Evolutionary conservation across 495 filamentous ascomycete genomes (phyloP), one percentile per base, ranked within the genome.

Genomic region (Xylaria flabelliformis): DNA sequence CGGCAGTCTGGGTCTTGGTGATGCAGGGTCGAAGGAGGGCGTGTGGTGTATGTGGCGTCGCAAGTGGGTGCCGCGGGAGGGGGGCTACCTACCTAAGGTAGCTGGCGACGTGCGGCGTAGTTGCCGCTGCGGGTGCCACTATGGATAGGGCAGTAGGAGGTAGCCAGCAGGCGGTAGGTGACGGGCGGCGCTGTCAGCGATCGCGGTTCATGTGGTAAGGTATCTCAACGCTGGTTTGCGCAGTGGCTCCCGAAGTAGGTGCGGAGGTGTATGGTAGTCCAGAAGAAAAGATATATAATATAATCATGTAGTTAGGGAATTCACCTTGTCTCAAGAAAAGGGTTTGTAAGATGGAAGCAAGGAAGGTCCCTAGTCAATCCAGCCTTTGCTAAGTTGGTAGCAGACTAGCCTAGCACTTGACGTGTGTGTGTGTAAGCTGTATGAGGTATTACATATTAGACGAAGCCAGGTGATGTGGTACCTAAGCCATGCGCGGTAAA

Each of bases 21-120:
- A 64, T 64, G 62, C 62, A 64, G 41, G 62, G 62, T 64, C 62
- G 62, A 48, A 46, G 62, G 36, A 48, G 62, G 41, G 42, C 62
- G 19, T 8, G n/a, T 29, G 32, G 34, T 61, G 53, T 39, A 13
- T 21, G 58, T 34, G 34, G 58, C 8, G 58, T 61, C 17, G 32
- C 39, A 3, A 21, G 32, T 10, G 34, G 17, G 32, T n/a, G 46
- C 42, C 19, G 46, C 17, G 46, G 46, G 46, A 50, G 46, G 46
- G 13, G 15, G 17, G 46, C 46, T 51, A n/a, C n/a, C n/a, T n/a
- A n/a, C n/a, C n/a, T n/a, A n/a, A n/a, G n/a, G n/a, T n/a, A 39
- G 48, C 48, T 51, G 7, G 48, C 48, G 48, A 51, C 48, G n/a
- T 51, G 48, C n/a, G 48, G 48, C n/a, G 48, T 51, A 21, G 48